These are phyloP conservation scores for Ilyonectria robusta DNA, from an alignment of 2,329 filamentous ascomycete genomes.

Conservation along the genomic window DNA sequence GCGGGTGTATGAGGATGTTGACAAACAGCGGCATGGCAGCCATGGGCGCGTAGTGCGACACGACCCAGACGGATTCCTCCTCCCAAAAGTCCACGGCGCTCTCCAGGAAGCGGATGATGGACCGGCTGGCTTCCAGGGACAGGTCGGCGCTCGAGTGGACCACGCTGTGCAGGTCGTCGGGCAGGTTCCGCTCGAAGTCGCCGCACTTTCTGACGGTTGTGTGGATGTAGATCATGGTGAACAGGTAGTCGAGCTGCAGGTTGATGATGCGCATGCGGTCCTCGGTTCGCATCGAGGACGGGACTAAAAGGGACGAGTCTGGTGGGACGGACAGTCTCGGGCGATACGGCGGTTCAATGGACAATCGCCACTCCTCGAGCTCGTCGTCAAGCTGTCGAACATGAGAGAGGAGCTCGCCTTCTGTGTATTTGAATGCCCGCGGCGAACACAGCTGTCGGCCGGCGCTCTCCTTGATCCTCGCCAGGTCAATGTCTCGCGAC, in stretches of 20 bases:
- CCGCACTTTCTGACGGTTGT: conserved; percentile 37
- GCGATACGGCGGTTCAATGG: conserved; percentile 36
- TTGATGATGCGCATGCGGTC: conserved; percentile 34
- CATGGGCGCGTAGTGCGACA: conserved; percentile 38
- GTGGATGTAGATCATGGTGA: conserved; percentile 39
- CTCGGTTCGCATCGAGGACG: conserved; percentile 15
- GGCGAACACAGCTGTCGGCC: conserved; percentile 8
- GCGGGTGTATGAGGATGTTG: conserved; percentile 40
- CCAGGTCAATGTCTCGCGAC: conserved; percentile 4
- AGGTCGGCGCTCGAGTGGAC: conserved; percentile 37
- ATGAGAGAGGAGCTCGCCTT: conserved; percentile 42
- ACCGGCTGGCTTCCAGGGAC: conserved; percentile 37
- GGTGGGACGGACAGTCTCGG: conserved; percentile 32
- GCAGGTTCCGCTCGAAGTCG: conserved; percentile 34
- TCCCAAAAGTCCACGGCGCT: conserved; percentile 37
- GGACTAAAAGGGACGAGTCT: conserved; percentile 1
- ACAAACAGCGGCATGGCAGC: conserved; percentile 39
- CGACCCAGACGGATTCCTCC: conserved; percentile 36
- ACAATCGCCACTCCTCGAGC: conserved; percentile 52
- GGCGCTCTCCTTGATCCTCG: conserved; percentile 4
- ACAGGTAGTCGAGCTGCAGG: conserved; percentile 37
- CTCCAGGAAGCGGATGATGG: conserved; percentile 36
- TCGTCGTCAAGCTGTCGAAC: conserved; percentile 51
- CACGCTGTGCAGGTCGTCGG: conserved; percentile 36
- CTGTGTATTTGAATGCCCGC: conserved; percentile 36